Percentiles rank a stretch among this genome's conserved stretches.
Conservation (phyloP, 2,329 filamentous ascomycete species). For the Furcasterigmium sp. region DNA sequence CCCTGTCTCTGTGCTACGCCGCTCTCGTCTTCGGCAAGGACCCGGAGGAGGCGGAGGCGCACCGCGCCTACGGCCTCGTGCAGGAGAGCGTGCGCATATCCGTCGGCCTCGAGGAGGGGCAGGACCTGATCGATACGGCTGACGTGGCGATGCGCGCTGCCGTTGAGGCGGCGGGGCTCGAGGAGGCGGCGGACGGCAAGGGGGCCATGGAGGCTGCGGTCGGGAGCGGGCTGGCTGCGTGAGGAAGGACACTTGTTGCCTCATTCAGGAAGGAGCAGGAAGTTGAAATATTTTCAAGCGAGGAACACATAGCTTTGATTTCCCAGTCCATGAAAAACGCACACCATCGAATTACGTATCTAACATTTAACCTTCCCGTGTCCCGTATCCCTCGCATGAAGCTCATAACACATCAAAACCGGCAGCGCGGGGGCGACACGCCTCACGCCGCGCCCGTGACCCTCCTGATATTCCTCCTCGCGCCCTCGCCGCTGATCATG, state of each 20-base stretch:
- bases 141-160: neutral
- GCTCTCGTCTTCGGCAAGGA: slow-evolving; percentile 35
- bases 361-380: no score
- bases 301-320: no score
- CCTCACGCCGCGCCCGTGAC: slow-evolving; percentile 49
- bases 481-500: slow-evolving; percentile 77
- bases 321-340: no score
- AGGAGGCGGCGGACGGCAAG: slow-evolving; percentile 22
- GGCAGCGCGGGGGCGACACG: no score
- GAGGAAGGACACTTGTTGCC: no score
- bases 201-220: neutral
- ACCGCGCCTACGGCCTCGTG: slow-evolving; percentile 29
- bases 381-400: no score
- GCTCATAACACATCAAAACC: slow-evolving; percentile 4
- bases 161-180: slow-evolving; percentile 9
- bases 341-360: no score
- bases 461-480: slow-evolving; percentile 74
- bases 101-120: slow-evolving; percentile 39
- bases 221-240: slow-evolving; percentile 8
- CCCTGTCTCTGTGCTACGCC: slow-evolving; percentile 43
- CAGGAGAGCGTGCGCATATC: slow-evolving; percentile 39
- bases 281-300: no score
- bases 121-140: slow-evolving; percentile 32
- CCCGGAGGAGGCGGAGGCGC: slow-evolving; percentile 27
- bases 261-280: no score